Percentiles rank a stretch among this genome's conserved stretches.
Conservation (phyloP, 352 stramenopile species). For the Globisporangium canariense region DNA sequence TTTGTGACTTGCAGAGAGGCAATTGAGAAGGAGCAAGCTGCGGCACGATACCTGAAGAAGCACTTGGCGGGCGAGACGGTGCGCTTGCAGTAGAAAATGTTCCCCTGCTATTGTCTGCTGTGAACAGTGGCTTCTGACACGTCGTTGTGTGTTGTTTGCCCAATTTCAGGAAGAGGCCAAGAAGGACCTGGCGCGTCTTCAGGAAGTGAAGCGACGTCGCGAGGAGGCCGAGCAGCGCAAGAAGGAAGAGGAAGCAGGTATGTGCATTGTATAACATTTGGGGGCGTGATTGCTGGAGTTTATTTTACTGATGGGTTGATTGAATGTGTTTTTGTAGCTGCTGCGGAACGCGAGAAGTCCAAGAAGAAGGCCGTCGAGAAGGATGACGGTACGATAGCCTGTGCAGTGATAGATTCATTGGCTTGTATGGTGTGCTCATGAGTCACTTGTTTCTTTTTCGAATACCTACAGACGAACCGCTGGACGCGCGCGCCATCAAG, state of each 20-base stretch:
- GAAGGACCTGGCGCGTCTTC: conserved; percentile 76
- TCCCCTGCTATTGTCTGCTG: not conserved
- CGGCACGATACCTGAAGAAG: conserved; percentile 78
- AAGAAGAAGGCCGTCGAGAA: conserved; percentile 66
- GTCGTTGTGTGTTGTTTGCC: not conserved
- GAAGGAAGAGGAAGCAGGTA: conserved; percentile 77
- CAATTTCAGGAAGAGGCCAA: conserved; percentile 68
- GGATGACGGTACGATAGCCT: conserved; percentile 46
- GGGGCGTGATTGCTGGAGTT: not conserved
- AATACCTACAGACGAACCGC: conserved; percentile 47
- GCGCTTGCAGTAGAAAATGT: conserved; percentile 1
- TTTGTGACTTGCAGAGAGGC: conserved; percentile 40
- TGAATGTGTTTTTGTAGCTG: conserved; percentile 25
- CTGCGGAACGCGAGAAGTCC: conserved; percentile 53
- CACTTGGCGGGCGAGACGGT: conserved; percentile 83
- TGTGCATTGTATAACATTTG: conserved; percentile 10
- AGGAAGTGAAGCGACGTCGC: conserved; percentile 75
- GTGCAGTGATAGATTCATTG: too few relatives aligned
- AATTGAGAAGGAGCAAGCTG: conserved; percentile 79
- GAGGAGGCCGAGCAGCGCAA: conserved; percentile 79
- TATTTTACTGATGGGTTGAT: conserved; percentile 6
- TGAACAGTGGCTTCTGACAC: not conserved
- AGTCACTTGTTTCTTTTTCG: not conserved
- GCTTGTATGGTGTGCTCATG: not conserved
- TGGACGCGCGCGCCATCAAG: conserved; percentile 85